phyloP scores from a whole-genome alignment of 805 yeast species.

The Scheffersomyces lignosus region DNA sequence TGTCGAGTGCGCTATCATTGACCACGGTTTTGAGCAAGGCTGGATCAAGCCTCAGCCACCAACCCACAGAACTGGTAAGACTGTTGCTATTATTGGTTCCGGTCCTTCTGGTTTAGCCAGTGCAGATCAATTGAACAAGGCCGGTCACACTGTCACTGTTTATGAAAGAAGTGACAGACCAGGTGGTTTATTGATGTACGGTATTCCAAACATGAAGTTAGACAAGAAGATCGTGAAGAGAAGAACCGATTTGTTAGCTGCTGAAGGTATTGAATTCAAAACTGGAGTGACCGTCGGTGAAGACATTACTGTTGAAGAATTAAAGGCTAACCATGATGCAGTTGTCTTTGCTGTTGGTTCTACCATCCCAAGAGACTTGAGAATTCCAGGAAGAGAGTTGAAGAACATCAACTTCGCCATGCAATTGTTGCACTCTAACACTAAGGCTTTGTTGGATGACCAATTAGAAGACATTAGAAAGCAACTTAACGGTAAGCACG shows the following conservation, averaged over 20 bases:
- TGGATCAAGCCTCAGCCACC: slow-evolving; percentile 93
- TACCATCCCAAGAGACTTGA: slow-evolving; percentile 93
- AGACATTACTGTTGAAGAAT: slow-evolving; percentile 69
- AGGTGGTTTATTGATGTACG: slow-evolving; percentile 97
- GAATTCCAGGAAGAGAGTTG: slow-evolving; percentile 90
- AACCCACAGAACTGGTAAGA: slow-evolving; percentile 74
- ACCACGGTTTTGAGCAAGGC: slow-evolving; percentile 93
- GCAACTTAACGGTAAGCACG: slow-evolving; percentile 79
- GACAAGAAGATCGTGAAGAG: slow-evolving; percentile 92
- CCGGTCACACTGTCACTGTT: slow-evolving; percentile 90
- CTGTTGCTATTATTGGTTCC: slow-evolving; percentile 86
- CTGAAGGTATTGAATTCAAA: slow-evolving; percentile 83
- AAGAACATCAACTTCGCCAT: slow-evolving; percentile 92
- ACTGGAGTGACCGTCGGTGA: slow-evolving; percentile 82
- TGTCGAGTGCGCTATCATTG: slow-evolving; percentile 94
- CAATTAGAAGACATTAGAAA: slow-evolving; percentile 74
- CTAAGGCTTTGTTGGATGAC: slow-evolving; percentile 82
- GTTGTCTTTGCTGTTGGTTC: slow-evolving; percentile 92
- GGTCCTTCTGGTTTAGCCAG: slow-evolving; percentile 97
- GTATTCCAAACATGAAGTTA: slow-evolving; percentile 98
- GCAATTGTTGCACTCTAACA: slow-evolving; percentile 85
- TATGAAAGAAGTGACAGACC: slow-evolving; percentile 94
- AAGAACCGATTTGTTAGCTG: slow-evolving; percentile 85
- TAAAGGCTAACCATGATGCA: slow-evolving; percentile 69
- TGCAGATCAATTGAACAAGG: slow-evolving; percentile 95